Evolutionary conservation across 805 yeast species (phyloP), one percentile per base, ranked within the genome.

Genomic region (Lachancea sp.): DNA sequence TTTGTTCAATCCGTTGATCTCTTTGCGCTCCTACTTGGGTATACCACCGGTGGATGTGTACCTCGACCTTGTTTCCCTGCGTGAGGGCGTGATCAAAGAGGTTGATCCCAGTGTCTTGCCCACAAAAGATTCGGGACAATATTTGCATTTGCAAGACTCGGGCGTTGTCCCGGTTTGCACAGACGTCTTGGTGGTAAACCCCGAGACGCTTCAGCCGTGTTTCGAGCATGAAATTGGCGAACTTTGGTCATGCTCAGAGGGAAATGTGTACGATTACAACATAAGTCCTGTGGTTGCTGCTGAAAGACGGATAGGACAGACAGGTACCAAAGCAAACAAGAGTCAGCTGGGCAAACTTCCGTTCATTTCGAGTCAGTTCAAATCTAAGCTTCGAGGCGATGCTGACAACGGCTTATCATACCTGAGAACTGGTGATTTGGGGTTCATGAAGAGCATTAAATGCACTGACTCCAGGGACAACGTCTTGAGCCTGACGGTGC

Each of bases 161-260:
- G 99, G 99, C 11, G 85, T 91, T 73, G 97, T 90, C 0, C 95
- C 97, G 0, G 90, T 89, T 8, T 86, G 95, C 59, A 87, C 98
- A 0, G 95, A 90, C 58, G 78, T 93, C 29, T 93, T 95, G 1
- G 85, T 93, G 48, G 97, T 93, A 2, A 93, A 93, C 53, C 99
- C 99, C 1, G 97, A 93, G 59, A 91, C 97, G 0, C 65, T 75
- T 37, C 69, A 71, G 44, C 69, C 89, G 11, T 91, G 99, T 59
- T 78, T 76, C 47, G 82, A 81, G 42, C 97, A 98, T 7, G 99
- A 93, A 63, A 81, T 79, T 62, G 99, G 99, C 29, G 99, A 93
- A 66, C 88, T 93, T 33, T 93, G 98, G 98, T 95, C 91, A 2
- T 78, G 85, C 51, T 85, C 95, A 1, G 95, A 88, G 51, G 95